These are phyloP conservation scores for Durotheca rogersii DNA, from an alignment of 495 filamentous ascomycete species.

Conservation along the genomic window DNA sequence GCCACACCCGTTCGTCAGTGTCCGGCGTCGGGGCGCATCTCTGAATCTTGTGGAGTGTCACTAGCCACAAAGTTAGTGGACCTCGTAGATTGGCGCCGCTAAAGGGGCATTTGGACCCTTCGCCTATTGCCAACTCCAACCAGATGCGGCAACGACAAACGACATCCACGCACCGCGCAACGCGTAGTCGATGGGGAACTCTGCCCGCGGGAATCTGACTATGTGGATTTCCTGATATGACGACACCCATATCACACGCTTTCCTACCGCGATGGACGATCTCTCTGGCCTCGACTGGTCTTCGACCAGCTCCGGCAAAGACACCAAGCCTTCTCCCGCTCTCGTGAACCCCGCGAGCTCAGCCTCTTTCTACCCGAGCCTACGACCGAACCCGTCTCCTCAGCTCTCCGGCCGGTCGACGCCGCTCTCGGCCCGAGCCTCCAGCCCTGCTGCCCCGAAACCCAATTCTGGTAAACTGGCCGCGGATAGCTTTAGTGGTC, in stretches of 20 bases:
- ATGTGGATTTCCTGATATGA: constrained; percentile 32
- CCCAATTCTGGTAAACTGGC: constrained; percentile 62
- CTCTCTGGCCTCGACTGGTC: constrained; percentile 56
- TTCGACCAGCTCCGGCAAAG: constrained; percentile 40
- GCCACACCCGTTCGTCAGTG: too few species aligned
- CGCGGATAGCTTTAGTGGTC: constrained; percentile 84
- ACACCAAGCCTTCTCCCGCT: constrained; percentile 49
- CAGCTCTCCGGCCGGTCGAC: constrained; percentile 66
- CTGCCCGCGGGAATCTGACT: constrained; percentile 4
- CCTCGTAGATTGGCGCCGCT: neutral
- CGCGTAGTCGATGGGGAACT: constrained; percentile 7
- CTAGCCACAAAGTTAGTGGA: too few species aligned
- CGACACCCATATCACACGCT: constrained; percentile 8
- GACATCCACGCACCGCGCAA: neutral
- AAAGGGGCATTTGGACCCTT: too few species aligned
- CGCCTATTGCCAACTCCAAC: too few species aligned
- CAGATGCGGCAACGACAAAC: too few species aligned
- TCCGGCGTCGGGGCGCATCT: too few species aligned
- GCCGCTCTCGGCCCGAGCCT: constrained; percentile 59
- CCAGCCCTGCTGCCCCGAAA: constrained; percentile 49
- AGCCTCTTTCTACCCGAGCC: constrained; percentile 57
- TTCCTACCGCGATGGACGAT: constrained; percentile 51
- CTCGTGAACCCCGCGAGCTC: constrained; percentile 49
- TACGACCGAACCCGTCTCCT: constrained; percentile 62
- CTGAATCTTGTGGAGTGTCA: neutral